These are phyloP conservation scores for Infundibulicybe gibba DNA, from an alignment of 768 basidiomycete genomes.

Conservation along the genomic window DNA sequence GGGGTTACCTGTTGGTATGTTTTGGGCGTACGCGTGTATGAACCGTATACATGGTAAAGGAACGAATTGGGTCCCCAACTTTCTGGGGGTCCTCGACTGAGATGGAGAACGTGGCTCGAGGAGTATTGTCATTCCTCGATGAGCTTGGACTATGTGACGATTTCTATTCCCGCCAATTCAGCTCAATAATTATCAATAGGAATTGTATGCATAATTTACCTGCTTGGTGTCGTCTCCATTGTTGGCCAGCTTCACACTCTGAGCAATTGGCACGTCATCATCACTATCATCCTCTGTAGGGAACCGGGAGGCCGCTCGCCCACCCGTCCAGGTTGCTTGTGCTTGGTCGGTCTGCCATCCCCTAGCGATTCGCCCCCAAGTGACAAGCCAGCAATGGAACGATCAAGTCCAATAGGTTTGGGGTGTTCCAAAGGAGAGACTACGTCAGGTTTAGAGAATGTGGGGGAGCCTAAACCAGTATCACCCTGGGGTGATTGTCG, in stretches of 20 bases:
- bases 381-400: slow-evolving; percentile 33
- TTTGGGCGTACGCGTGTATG: slow-evolving; percentile 65
- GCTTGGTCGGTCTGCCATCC: slow-evolving; percentile 54
- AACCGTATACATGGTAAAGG: slow-evolving; percentile 96
- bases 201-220: slow-evolving; percentile 8
- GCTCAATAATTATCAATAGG: no score
- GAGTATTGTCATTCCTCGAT: slow-evolving; percentile 35
- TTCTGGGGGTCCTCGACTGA: slow-evolving; percentile 97
- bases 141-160: slow-evolving; percentile 9
- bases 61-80: slow-evolving; percentile 92
- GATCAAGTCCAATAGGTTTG: slow-evolving; percentile 19
- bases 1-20: neutral
- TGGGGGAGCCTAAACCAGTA: slow-evolving; percentile 24
- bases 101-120: slow-evolving; percentile 77
- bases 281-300: slow-evolving; percentile 56
- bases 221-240: slow-evolving; percentile 22
- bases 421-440: slow-evolving; percentile 33
- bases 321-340: slow-evolving; percentile 36
- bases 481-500: slow-evolving; percentile 14
- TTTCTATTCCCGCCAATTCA: neutral
- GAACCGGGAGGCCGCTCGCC: slow-evolving; percentile 18
- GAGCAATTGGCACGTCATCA: slow-evolving; percentile 65
- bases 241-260: slow-evolving; percentile 32
- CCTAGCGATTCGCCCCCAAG: slow-evolving; percentile 31
- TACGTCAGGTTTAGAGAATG: slow-evolving; percentile 19